Evolutionary conservation across 768 basidiomycete genomes (phyloP), one percentile per base, ranked within the genome.

Genomic region (Termitomyces sp.): DNA sequence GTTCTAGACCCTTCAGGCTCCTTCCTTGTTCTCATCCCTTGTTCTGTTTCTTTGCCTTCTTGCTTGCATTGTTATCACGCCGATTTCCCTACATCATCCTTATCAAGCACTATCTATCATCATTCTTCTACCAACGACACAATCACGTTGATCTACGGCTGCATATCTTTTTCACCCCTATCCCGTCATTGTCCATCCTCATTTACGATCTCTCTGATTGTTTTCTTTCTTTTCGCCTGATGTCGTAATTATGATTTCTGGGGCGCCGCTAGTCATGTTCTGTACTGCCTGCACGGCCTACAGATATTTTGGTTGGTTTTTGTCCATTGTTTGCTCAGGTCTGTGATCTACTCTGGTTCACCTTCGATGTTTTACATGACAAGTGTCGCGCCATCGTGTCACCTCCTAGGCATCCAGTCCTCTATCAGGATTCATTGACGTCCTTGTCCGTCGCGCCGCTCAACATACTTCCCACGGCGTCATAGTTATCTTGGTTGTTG

Each of bases 81-180:
- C 50, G 50, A 50, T 17, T 2, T 28, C 37, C 37, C 15, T n/a
- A 15, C 21, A 23, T 14, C 53, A 54, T n/a, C 23, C 53, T 33
- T 23, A 54, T 53, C 41, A 53, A 38, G 50, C 51, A 53, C 37
- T 31, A 45, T 54, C 26, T 54, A 38, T 30, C 45, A 46, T 47
- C 53, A 54, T 47, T 28, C 46, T 33, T 23, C 23, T 28, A 38
- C 50, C 37, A 50, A 50, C 23, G 37, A 40, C 26, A 50, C 50
- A 40, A 50, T 40, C 50, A 50, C 50, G 37, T 50, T 40, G 23
- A 50, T 40, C 26, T 40, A 50, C 37, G 37, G 21, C 31, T 23
- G 17, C 6, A 23, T 23, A 37, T 40, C 17, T 28, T 37, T 33
- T 50, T 50, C 21, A 23, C 49, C 33, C 2, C 3, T 21, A 50